Percentiles rank a stretch among this genome's conserved stretches.
These are phyloP conservation scores for Podaxis rugospora DNA, from an alignment of 768 basidiomycete species.

Conservation along the genomic window DNA sequence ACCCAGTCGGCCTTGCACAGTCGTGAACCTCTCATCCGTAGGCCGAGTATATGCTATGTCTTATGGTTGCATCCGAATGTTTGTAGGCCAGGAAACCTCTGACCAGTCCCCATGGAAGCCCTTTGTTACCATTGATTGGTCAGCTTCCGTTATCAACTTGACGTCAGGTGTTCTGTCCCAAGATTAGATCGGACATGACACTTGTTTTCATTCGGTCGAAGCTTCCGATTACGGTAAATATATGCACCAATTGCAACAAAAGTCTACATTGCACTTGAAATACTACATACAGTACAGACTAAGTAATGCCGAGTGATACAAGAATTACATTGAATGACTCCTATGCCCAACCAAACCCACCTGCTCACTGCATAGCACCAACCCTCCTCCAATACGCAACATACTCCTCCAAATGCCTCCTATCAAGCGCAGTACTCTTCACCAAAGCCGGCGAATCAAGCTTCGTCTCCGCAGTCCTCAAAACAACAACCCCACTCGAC, in stretches of 20 bases:
- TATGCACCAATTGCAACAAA: background rate
- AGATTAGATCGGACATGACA: background rate
- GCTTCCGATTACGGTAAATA: too few species aligned
- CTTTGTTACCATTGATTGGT: background rate
- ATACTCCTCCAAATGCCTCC: conserved; percentile 26
- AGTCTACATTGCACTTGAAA: background rate
- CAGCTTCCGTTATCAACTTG: background rate
- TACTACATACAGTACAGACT: background rate
- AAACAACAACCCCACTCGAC: conserved; percentile 25
- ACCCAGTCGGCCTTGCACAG: too few species aligned
- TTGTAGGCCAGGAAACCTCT: background rate
- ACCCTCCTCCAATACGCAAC: conserved; percentile 26
- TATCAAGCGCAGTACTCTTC: conserved; percentile 25
- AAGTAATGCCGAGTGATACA: background rate
- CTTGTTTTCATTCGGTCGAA: too few species aligned
- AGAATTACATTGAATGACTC: too few species aligned
- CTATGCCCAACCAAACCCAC: background rate
- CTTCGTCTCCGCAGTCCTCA: conserved; percentile 23
- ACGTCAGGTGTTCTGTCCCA: background rate
- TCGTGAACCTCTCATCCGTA: too few species aligned
- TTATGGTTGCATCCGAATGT: too few species aligned
- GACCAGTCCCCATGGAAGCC: too few species aligned
- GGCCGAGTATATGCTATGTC: too few species aligned
- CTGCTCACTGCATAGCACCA: conserved; percentile 14
- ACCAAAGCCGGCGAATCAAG: conserved; percentile 21